Evolutionary conservation across 75 land plant species (phyloP).

Genomic region (Cunninghamia lanceolata): DNA sequence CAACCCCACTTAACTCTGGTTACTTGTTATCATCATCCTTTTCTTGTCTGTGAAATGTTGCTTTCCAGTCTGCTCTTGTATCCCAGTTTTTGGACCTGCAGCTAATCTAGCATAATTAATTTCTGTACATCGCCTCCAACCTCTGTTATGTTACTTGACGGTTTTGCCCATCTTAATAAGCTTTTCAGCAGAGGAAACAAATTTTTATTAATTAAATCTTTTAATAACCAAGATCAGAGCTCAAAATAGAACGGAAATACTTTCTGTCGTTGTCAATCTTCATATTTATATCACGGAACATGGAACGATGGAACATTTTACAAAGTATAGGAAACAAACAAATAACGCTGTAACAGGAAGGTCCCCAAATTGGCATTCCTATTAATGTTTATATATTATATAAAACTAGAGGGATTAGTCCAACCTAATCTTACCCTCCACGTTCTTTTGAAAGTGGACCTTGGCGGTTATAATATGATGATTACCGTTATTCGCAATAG

Average conservation of each 20-base stretch:
- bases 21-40: background rate
- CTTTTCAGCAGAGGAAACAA: background rate
- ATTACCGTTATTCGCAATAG: too few species aligned
- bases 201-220: too few species aligned
- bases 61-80: background rate
- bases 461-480: too few species aligned
- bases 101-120: background rate
- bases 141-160: background rate
- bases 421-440: too few species aligned
- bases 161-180: background rate
- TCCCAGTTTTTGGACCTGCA: background rate
- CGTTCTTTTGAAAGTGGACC: too few species aligned
- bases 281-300: background rate
- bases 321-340: background rate
- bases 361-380: too few species aligned
- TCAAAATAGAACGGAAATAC: background rate
- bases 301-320: background rate
- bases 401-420: too few species aligned
- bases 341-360: background rate
- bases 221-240: background rate
- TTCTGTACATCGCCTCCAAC: background rate
- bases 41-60: background rate
- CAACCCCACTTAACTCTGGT: constrained; percentile 3
- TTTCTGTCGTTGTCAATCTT: background rate
- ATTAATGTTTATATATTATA: too few species aligned